Conservation (phyloP, 805 yeast species). For the Suhomyces xylopsoci region DNA sequence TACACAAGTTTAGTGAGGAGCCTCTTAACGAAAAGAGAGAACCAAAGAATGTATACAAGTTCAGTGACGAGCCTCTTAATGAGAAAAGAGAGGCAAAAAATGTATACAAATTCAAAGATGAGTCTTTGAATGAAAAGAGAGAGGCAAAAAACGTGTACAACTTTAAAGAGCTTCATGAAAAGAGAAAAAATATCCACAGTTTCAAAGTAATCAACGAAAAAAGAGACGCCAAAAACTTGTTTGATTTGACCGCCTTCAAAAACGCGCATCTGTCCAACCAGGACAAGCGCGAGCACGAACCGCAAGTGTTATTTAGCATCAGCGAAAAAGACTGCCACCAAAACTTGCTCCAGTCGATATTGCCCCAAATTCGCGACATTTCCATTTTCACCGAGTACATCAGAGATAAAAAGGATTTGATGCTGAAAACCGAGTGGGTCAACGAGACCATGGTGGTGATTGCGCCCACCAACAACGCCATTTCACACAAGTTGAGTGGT, state of each 20-base stretch:
- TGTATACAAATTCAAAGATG: neutral
- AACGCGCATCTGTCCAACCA: neutral
- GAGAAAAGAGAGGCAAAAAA: neutral
- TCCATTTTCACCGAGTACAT: slow-evolving; percentile 67
- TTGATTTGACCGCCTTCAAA: slow-evolving; percentile 6
- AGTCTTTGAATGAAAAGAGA: neutral
- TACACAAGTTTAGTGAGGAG: neutral
- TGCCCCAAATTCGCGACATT: slow-evolving; percentile 39
- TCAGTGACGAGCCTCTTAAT: neutral
- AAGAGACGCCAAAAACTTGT: slow-evolving; percentile 1
- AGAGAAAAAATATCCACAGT: neutral
- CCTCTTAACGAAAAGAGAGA: neutral
- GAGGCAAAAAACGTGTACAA: neutral
- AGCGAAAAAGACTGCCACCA: slow-evolving; percentile 12
- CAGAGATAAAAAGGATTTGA: slow-evolving; percentile 57
- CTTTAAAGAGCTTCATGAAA: neutral
- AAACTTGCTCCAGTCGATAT: slow-evolving; percentile 30
- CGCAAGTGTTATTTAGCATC: slow-evolving; percentile 13
- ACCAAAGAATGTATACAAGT: neutral
- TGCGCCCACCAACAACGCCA: slow-evolving; percentile 68
- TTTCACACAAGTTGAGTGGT: slow-evolving; percentile 36
- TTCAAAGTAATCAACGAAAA: neutral
- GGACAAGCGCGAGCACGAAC: slow-evolving; percentile 7
- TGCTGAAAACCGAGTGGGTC: slow-evolving; percentile 45
- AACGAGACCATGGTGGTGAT: slow-evolving; percentile 51